phyloP scores from a whole-genome alignment of 73 alveolate genomes.

The Paramecium pentaurelia region DNA sequence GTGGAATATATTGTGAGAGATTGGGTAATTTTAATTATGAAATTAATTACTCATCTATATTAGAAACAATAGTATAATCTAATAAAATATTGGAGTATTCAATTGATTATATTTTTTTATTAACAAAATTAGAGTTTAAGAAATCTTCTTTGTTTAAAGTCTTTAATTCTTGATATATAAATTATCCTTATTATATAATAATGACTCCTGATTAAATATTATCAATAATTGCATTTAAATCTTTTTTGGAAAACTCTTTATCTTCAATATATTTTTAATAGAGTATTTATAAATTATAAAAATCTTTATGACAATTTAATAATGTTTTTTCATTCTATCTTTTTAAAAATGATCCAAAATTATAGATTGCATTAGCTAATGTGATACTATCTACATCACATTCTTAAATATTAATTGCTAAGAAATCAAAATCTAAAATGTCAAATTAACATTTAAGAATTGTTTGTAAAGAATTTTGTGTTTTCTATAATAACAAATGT shows the following conservation, averaged over 20 bases:
- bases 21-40: neutral
- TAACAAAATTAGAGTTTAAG: neutral
- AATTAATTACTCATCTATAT: neutral
- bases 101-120: neutral
- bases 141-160: neutral
- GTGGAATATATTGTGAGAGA: neutral
- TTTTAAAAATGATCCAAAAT: neutral
- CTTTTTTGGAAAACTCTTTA: neutral
- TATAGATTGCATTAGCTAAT: conserved; percentile 7
- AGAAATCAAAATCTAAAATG: neutral
- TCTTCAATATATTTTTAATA: neutral
- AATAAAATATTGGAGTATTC: neutral
- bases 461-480: neutral
- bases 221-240: neutral
- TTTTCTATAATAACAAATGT: neutral
- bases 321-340: neutral
- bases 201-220: neutral
- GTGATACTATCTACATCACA: neutral
- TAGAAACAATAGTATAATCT: neutral
- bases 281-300: neutral
- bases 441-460: neutral
- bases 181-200: neutral
- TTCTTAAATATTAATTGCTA: neutral
- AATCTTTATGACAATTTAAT: conserved; percentile 11
- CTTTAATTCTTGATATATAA: conserved; percentile 11